Evolutionary conservation across 2,329 filamentous ascomycete species (phyloP), one percentile per base, ranked within the genome.

Genomic region (Colletotrichum sp.): DNA sequence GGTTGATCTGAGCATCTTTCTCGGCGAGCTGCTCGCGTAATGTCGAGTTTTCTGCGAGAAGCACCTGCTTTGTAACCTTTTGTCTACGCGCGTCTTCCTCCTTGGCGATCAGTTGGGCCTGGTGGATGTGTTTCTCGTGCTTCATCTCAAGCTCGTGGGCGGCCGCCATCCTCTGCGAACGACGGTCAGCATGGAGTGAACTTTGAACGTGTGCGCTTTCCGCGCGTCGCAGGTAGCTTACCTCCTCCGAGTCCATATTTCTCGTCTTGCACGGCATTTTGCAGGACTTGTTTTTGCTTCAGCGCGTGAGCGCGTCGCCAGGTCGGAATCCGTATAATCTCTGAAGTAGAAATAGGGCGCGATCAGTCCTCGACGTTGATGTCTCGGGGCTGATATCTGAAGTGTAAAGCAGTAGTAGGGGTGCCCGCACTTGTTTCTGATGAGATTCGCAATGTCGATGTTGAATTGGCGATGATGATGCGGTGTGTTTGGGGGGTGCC

Each of bases 61-160:
- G 87, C n/a, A 96, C 85, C 70, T 96, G 86, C 71, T 93, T 89
- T 77, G 93, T 91, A 76, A 96, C 89, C 79, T 92, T 92, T 68
- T 95, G 85, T 78, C 93, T 90, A 64, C 96, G 92, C 52, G 91
- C 88, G 76, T 93, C 92, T 83, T 99, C 96, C 78, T 95, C 92
- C 80, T 95, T 94, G 79, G 92, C 87, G 71, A 98, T 88, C 13
- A 93, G 87, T 69, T 95, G 90, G 44, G 94, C 90, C 71, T 92
- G 88, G 79, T 93, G 92, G 71, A 91, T 85, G 78, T 90, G 90
- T 76, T 90, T 89, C 79, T 94, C 92, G 82, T 96, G 95, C 80
- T 91, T 91, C 76, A 94, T 86, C 82, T 98, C 95, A 69, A 96
- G 89, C 28, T 88, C 84, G 78, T 90, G 89, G 44, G 90, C 85